Evolutionary conservation across 768 basidiomycete species (phyloP), one percentile per base, ranked within the genome.

Genomic region (Galerina sulciceps): DNA sequence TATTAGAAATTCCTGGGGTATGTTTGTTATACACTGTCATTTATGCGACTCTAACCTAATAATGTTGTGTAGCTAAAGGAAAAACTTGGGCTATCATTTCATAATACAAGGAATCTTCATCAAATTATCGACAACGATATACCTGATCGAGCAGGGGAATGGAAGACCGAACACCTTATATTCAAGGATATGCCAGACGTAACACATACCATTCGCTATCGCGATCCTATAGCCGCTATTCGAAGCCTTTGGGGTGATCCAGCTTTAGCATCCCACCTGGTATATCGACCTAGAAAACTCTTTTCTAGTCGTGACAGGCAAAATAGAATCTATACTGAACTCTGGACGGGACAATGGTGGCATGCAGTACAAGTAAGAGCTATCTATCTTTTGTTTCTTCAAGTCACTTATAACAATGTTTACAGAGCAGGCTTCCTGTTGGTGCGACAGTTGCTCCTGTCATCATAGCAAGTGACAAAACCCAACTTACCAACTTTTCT

Each of bases 291-390:
- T 0, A 56, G 66, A 17, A 56, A 64, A 17, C 63, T 75, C 10
- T 76, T 64, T 36, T 15, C 43, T 2, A 58, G 66, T 55, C 11
- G 46, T 10, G 31, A 35, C 1, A 50, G 54, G 8, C 53, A 52
- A 2, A 68, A 59, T 2, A 62, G 67, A 6, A 48, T 70, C 14
- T 76, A 67, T 57, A 63, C 69, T 13, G 73, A 79, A 59, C 75
- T 76, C 69, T 73, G 71, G 64, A 76, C 73, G 0, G 71, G 60
- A 1, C 63, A 73, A 14, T 77, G 75, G 75, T 76, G 76, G 75
- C 64, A 67, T 60, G 64, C 66, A 11, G 60, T 66, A 20, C 73
- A 80, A 71, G 73, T 77, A 56, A 54, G 63, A 60, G 20, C 10
- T 10, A 31, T 47, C 47, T 43, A 20, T 40, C 31, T 17, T 14